Evolutionary conservation across 805 yeast genomes (phyloP).

Genomic region (Monosporozyma yasuniensis): DNA sequence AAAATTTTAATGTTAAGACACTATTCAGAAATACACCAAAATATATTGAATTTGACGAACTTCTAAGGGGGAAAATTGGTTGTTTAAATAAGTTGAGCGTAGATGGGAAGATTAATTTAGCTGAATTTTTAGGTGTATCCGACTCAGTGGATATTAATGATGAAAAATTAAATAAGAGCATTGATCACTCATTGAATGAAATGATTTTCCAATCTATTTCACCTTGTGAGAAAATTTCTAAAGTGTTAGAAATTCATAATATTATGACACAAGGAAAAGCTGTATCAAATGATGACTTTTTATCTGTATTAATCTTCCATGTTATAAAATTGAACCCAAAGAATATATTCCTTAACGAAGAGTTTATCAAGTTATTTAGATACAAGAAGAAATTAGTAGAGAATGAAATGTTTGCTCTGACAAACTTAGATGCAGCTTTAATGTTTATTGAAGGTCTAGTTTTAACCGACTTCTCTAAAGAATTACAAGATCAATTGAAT

Average conservation of each 20-base stretch:
- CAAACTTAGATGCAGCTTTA: constrained; percentile 29
- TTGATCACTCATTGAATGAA: constrained; percentile 13
- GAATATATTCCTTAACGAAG: constrained; percentile 21
- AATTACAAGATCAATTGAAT: constrained; percentile 12
- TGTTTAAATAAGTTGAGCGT: constrained; percentile 14
- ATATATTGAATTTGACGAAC: constrained; percentile 22
- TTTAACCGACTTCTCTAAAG: constrained; percentile 16
- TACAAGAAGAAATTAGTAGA: constrained; percentile 27
- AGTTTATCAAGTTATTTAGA: constrained; percentile 27
- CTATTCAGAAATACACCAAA: constrained; percentile 28
- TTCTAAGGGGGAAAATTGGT: constrained; percentile 18
- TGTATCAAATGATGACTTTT: constrained; percentile 27
- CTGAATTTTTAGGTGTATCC: constrained; percentile 21
- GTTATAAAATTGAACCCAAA: constrained; percentile 18
- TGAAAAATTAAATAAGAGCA: constrained; percentile 7
- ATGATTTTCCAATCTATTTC: constrained; percentile 20
- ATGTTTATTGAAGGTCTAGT: constrained; percentile 27
- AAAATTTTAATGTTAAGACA: constrained; percentile 15
- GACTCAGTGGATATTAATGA: constrained; percentile 6
- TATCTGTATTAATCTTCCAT: constrained; percentile 25
- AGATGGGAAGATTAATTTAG: constrained; percentile 18
- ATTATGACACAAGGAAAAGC: constrained; percentile 19
- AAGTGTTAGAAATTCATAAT: constrained; percentile 22
- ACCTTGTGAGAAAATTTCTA: constrained; percentile 25
- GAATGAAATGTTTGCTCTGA: constrained; percentile 27